Percentiles rank a stretch among this genome's conserved stretches.
phyloP scores from a whole-genome alignment of 768 basidiomycete species.

The Suillus ampliporus region DNA sequence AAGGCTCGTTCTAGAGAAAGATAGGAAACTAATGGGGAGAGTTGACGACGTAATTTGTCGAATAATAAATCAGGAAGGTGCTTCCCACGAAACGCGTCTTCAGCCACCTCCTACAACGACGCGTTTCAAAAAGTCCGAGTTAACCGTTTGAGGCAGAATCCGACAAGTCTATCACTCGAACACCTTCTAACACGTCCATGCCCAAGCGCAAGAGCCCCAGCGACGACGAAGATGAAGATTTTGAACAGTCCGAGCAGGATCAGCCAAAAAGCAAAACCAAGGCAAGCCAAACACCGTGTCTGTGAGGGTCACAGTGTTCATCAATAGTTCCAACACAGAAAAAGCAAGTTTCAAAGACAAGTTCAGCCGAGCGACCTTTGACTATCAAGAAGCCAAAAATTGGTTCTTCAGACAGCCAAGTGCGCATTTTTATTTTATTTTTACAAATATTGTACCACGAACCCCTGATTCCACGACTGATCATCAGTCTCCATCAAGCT shows the following conservation, averaged over 20 bases:
- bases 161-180: neutral
- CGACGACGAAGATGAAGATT: constrained; percentile 28
- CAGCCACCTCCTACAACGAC: constrained; percentile 15
- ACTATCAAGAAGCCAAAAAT: constrained; percentile 47
- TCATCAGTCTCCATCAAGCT: constrained; percentile 20
- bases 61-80: constrained; percentile 39
- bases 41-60: constrained; percentile 25
- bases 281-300: neutral
- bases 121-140: constrained; percentile 9
- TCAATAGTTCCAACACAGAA: neutral
- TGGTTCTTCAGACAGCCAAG: constrained; percentile 1
- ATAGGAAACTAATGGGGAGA: constrained; percentile 14
- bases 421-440: neutral
- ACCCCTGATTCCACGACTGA: constrained; percentile 23
- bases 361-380: constrained; percentile 17
- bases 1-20: constrained; percentile 20
- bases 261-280: neutral
- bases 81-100: constrained; percentile 23
- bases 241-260: constrained; percentile 6
- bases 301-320: neutral
- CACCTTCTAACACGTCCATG: constrained; percentile 9
- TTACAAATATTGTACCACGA: neutral
- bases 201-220: constrained; percentile 24
- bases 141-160: neutral
- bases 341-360: constrained; percentile 10